Percentiles rank a stretch among this genome's conserved stretches.
Evolutionary conservation across 1,284 basidiomycete genomes (phyloP).

Genomic region (Heterobasidion occidentale): DNA sequence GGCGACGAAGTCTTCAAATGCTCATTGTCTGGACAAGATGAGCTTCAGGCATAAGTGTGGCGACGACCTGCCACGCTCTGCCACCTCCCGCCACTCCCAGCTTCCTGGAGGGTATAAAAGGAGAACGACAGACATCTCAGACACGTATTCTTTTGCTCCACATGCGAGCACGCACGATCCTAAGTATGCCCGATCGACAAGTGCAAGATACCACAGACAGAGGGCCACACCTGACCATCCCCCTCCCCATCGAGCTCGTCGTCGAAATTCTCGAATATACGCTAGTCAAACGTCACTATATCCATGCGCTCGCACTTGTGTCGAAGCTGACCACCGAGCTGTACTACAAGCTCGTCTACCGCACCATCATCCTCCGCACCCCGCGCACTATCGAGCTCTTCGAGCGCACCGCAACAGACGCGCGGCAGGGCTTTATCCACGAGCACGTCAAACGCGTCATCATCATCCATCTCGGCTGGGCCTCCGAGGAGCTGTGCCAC

Average conservation of each 20-base stretch:
- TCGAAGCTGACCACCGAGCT: constrained; percentile 3
- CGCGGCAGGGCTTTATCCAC: constrained; percentile 20
- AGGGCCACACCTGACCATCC: constrained; percentile 6
- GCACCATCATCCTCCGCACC: constrained; percentile 23
- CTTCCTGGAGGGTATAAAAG: too few species aligned
- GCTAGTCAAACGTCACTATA: constrained; percentile 9
- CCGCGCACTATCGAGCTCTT: constrained; percentile 21
- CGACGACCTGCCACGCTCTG: too few species aligned
- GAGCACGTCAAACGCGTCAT: constrained; percentile 24
- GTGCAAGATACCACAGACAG: too few species aligned
- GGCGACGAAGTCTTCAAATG: too few species aligned
- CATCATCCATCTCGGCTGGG: constrained; percentile 18
- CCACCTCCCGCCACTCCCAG: too few species aligned
- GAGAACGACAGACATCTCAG: too few species aligned
- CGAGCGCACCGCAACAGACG: constrained; percentile 23
- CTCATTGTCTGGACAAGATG: too few species aligned
- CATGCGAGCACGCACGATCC: too few species aligned
- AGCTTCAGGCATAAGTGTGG: too few species aligned
- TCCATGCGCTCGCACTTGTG: constrained; percentile 25
- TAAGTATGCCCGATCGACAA: too few species aligned
- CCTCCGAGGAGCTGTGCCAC: not conserved
- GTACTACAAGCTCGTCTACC: constrained; percentile 7
- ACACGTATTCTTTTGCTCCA: too few species aligned
- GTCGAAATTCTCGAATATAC: constrained; percentile 27
- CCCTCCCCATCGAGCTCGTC: constrained; percentile 20